Conservation (phyloP, 768 basidiomycete genomes). For the Suillus weaverae region DNA sequence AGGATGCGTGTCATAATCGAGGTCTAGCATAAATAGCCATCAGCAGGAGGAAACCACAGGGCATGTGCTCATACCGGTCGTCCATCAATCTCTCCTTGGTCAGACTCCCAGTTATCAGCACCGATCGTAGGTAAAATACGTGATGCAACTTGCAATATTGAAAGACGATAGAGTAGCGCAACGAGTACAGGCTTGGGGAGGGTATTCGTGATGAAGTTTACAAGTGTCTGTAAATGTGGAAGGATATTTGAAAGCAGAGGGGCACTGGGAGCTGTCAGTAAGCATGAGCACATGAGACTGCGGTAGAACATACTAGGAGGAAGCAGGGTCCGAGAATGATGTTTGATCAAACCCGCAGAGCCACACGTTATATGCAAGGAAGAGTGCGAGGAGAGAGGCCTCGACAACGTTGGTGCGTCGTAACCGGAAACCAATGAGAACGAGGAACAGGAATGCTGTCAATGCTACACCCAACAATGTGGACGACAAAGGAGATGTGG, state of each 20-base stretch:
- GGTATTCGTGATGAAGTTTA: slow-evolving; percentile 83
- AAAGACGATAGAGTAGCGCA: slow-evolving; percentile 76
- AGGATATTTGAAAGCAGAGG: slow-evolving; percentile 78
- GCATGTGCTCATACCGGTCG: slow-evolving; percentile 54
- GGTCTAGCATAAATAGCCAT: slow-evolving; percentile 46
- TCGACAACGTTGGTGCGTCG: slow-evolving; percentile 92
- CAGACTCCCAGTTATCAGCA: slow-evolving; percentile 74
- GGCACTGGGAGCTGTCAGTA: slow-evolving; percentile 44
- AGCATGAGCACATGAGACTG: slow-evolving; percentile 1
- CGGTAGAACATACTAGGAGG: slow-evolving; percentile 63
- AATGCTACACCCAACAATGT: slow-evolving; percentile 87
- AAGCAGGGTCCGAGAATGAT: slow-evolving; percentile 70
- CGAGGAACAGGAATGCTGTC: slow-evolving; percentile 87
- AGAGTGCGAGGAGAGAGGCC: slow-evolving; percentile 82
- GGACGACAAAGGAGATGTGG: slow-evolving; percentile 82
- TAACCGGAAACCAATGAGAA: slow-evolving; percentile 86
- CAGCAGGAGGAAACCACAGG: background rate
- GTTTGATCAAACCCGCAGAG: slow-evolving; percentile 79
- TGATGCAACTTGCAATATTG: slow-evolving; percentile 78
- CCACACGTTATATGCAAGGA: slow-evolving; percentile 91
- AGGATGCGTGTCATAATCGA: slow-evolving; percentile 73
- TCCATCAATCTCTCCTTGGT: slow-evolving; percentile 58
- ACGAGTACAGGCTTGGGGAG: slow-evolving; percentile 83
- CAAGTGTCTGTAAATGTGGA: slow-evolving; percentile 75
- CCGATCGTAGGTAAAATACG: slow-evolving; percentile 84